Conservation (phyloP, 306 rosid species). For the Quercus dentata region DNA sequence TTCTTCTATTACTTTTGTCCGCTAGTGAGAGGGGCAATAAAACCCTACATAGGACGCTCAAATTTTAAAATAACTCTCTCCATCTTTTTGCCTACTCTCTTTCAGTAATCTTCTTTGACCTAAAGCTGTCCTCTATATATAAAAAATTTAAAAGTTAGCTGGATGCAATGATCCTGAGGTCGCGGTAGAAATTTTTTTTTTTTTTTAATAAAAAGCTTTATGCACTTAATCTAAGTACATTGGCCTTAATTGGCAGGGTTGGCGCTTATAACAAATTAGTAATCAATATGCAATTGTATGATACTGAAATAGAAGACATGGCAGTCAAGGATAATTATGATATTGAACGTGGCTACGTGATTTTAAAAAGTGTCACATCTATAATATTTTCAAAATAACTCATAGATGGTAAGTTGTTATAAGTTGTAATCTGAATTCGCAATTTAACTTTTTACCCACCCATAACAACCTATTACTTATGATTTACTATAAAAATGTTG, state of each 20-base stretch:
- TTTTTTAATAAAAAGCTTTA: not conserved
- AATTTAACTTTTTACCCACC: too few species aligned
- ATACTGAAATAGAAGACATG: not conserved
- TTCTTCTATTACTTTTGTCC: not conserved
- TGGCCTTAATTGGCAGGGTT: too few species aligned
- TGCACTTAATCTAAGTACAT: not conserved
- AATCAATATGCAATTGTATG: not conserved
- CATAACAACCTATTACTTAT: too few species aligned
- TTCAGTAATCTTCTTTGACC: not conserved
- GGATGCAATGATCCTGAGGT: not conserved
- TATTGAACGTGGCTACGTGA: too few species aligned
- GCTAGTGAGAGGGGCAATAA: not conserved
- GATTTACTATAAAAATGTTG: too few species aligned
- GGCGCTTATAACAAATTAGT: not conserved
- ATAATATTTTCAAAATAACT: rapidly evolving
- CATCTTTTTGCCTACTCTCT: not conserved
- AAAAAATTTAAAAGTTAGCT: too few species aligned
- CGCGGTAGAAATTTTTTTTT: too few species aligned
- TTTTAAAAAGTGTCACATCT: too few species aligned
- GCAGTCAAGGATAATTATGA: not conserved
- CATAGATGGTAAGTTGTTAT: too few species aligned
- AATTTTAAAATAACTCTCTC: not conserved
- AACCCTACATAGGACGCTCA: too few species aligned
- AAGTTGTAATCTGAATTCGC: too few species aligned
- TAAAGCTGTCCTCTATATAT: not conserved